A percentile compares a stretch with the other conserved stretches of the same genome.
Evolutionary conservation across 768 basidiomycete species (phyloP).

Genomic region (Leccinellum albellum): DNA sequence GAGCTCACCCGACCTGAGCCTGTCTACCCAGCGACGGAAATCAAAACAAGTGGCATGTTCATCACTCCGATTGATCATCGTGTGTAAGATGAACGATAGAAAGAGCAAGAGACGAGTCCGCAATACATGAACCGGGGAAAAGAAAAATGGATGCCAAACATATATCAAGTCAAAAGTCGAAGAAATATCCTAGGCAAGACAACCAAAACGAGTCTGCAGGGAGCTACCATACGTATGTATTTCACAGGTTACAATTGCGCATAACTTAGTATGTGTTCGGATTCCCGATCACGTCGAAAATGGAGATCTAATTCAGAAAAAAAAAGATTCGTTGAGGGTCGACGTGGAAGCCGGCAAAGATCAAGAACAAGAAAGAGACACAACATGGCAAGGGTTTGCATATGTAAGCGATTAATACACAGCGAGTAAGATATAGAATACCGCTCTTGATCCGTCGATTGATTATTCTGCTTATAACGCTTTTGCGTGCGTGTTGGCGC

Average conservation of each 20-base stretch:
- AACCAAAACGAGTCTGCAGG: not conserved
- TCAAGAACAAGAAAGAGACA: constrained; percentile 2
- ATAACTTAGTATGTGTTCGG: not conserved
- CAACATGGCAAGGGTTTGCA: constrained; percentile 13
- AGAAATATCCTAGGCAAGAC: not conserved
- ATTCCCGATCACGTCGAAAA: not conserved
- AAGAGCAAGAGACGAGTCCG: not conserved
- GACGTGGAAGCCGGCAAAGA: not conserved
- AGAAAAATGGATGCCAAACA: not conserved
- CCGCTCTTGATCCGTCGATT: constrained; percentile 11
- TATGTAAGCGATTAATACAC: constrained; percentile 26
- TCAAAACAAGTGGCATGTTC: not conserved
- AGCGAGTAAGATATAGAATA: constrained; percentile 22
- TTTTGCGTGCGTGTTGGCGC: constrained; percentile 1
- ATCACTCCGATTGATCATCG: not conserved
- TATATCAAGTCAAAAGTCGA: not conserved
- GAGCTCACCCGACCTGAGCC: too few relatives aligned
- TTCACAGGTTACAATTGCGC: not conserved
- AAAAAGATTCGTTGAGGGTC: not conserved
- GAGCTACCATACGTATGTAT: not conserved
- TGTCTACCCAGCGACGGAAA: not conserved
- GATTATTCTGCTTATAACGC: constrained; percentile 9
- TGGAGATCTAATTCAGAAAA: not conserved
- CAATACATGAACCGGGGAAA: not conserved
- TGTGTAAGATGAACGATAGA: not conserved